Base-by-base conservation (phyloP, 1,139 yeast species). In the Candida pseudocylindracea region DNA sequence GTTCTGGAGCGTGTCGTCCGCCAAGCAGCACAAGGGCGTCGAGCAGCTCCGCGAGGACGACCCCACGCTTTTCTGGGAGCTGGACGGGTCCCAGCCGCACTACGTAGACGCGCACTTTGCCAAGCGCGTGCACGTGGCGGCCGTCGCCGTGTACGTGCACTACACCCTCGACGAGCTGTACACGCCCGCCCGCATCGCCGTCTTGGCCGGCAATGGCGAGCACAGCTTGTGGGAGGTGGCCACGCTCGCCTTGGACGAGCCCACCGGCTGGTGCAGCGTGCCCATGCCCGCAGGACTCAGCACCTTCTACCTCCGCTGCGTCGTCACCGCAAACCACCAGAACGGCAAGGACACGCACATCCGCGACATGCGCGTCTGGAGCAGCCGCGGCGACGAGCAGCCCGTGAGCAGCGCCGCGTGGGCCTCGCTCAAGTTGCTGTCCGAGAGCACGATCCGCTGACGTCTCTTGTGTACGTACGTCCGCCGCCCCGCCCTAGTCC, bases 321-420 rank as follows among this genome's bases (percentile, higher is more conserved):
- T 66, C n/a, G 63, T 91, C 24, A 55, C 72, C 26, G 67, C 81
- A 1, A 91, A 88, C 45, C 95, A 83, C 45, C 96, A 85, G 46
- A 88, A 81, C 47, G 99, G 99, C 31, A 88, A 88, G 46, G 99
- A 91, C 50, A 75, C 94, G 2, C 96, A 83, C 48, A 59, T 91
- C 7, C 52, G 98, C 34, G 78, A 88, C 0, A 59, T 88, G 60
- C 67, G 50, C 46, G 76, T 43, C 27, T 39, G 37, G 26, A 43
- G 43, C 12, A 41, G 20, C 6, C 20, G 20, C 6, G 20, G 20
- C 20, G 20, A 15, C 20, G 20, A 15, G 20, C 20, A 15, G 20
- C 20, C 20, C 20, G 20, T 15, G n/a, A n/a, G n/a, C 20, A 15
- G 6, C 20, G 20, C 4, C 6, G 20, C 6, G 6, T 15, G 20